These are phyloP conservation scores for Fusarium fujikuroi DNA, from an alignment of 2,329 filamentous ascomycete species.

Conservation along the genomic window DNA sequence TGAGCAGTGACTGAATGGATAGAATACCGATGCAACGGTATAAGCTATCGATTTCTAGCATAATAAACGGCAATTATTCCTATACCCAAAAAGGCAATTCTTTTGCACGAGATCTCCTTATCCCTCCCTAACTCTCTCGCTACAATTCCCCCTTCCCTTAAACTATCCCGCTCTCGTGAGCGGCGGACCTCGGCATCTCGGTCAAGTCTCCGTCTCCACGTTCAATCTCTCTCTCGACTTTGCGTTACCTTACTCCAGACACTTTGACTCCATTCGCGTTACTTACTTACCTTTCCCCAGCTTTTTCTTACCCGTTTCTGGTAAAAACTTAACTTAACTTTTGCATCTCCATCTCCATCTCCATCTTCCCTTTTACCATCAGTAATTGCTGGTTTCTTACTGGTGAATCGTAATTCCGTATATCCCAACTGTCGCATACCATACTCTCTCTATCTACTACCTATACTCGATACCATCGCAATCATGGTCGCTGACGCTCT, in stretches of 20 bases:
- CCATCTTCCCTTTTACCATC: slow-evolving; percentile 13
- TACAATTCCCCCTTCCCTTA: background rate
- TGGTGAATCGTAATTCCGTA: slow-evolving; percentile 20
- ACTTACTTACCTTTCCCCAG: slow-evolving; percentile 18
- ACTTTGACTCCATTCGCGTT: slow-evolving; percentile 34
- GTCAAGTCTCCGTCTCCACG: slow-evolving; percentile 44
- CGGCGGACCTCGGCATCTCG: slow-evolving; percentile 49
- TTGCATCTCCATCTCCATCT: slow-evolving; percentile 15
- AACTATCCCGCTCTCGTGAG: slow-evolving; percentile 29
- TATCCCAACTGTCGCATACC: slow-evolving; percentile 1
- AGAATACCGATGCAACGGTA: background rate
- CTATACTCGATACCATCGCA: slow-evolving; percentile 9
- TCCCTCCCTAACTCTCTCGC: background rate
- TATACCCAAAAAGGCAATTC: slow-evolving; percentile 24
- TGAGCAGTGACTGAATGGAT: background rate
- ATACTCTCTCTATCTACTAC: too few relatives aligned
- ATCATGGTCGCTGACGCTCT: slow-evolving; percentile 77
- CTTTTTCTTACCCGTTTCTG: slow-evolving; percentile 15
- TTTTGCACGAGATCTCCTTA: slow-evolving; percentile 10
- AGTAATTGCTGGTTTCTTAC: slow-evolving; percentile 38
- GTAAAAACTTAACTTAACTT: slow-evolving; percentile 10
- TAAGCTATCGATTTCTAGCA: background rate
- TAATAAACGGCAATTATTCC: slow-evolving; percentile 7
- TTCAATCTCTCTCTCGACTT: slow-evolving; percentile 27
- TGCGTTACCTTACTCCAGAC: background rate